Conservation (phyloP, 257 asterid genomes). For the Penstemon davidsonii region DNA sequence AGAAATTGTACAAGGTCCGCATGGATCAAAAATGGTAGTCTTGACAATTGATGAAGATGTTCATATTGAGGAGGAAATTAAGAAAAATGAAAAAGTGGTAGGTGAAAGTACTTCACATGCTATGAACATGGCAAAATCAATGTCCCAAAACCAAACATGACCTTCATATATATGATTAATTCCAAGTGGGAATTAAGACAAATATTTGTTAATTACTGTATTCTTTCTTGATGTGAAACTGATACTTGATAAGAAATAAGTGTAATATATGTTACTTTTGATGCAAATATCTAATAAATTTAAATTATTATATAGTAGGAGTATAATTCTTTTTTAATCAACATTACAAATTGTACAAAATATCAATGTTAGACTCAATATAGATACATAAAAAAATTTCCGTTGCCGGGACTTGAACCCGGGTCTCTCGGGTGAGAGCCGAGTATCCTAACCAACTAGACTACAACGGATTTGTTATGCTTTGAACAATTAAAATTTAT, state of each 20-base stretch:
- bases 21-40: constrained; percentile 47
- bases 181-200: too few relatives aligned
- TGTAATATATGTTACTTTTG: too few relatives aligned
- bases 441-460: constrained; percentile 98
- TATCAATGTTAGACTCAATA: too few relatives aligned
- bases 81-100: constrained; percentile 32
- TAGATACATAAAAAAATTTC: constrained; percentile 24
- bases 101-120: constrained; percentile 29
- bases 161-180: neutral
- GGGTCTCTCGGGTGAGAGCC: constrained; percentile 99
- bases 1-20: constrained; percentile 49
- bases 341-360: too few relatives aligned
- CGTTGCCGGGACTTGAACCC: constrained; percentile 98
- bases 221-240: too few relatives aligned
- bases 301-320: too few relatives aligned
- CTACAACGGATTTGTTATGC: constrained; percentile 64
- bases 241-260: too few relatives aligned
- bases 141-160: constrained; percentile 27
- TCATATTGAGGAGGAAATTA: constrained; percentile 58
- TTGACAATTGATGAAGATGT: constrained; percentile 59
- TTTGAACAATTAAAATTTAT: too few relatives aligned
- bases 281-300: too few relatives aligned
- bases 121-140: constrained; percentile 22
- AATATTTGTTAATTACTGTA: too few relatives aligned
- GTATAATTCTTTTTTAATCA: too few relatives aligned